Evolutionary conservation across 306 rosid species (phyloP), one percentile per base, ranked within the genome.

Genomic region (Ceratonia siliqua): DNA sequence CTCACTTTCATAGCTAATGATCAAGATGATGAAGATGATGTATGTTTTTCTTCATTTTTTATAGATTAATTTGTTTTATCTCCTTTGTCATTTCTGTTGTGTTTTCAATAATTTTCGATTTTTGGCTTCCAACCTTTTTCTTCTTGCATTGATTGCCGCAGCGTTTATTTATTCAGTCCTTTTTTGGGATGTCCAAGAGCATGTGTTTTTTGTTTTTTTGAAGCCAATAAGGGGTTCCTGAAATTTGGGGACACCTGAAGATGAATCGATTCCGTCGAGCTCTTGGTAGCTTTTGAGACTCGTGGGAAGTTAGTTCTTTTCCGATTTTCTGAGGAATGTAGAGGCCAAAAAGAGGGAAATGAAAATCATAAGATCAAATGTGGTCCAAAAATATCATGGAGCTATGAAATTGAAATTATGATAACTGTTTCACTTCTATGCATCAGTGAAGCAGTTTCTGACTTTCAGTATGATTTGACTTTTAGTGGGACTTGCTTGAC

Each of bases 321-420:
- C 11, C 52, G 30, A 39, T 50, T 66, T 70, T 27, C 42, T 45
- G 54, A 25, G 79, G 43, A 53, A 71, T 32, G 67, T 54, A 62
- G 58, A 46, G 74, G 76, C 55, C 69, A 30, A 61, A 63, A 56
- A 72, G 79, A 67, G 49, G 55, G 62, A 17, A 70, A 42, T 30
- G 5, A 8, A 38, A 22, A 63, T 21, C 22, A 3, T 30, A 11
- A 1, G 72, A 73, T 56, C 55, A 21, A 73, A 64, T 73, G 72
- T 80, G 83, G 75, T 76, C 81, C 81, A 53, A 72, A 72, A 64
- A 74, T 86, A 73, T 77, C 78, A 75, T 57, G 80, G 35, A 28
- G 57, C 56, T 39, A 52, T 70, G 72, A 53, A 33, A 42, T 55
- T 73, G 54, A 68, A 75, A 77, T 52, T 33, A 17, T 80, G 41